Conservation (phyloP, 2,329 filamentous ascomycete genomes). For the Metarhizium guizhouense region DNA sequence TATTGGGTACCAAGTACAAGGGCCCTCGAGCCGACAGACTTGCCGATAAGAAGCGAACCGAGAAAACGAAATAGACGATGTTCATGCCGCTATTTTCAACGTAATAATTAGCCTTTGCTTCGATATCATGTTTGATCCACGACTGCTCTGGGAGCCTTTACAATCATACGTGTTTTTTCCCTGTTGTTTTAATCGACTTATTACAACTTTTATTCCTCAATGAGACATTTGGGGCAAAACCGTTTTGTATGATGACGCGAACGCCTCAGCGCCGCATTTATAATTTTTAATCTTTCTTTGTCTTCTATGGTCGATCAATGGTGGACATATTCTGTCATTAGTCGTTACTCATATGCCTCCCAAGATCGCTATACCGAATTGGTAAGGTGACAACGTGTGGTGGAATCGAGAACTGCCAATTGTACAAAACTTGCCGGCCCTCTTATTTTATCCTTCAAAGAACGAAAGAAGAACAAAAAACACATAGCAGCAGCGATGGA, state of each 20-base stretch:
- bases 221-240: background rate
- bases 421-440: background rate
- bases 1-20: constrained; percentile 75
- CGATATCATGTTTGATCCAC: background rate
- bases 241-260: background rate
- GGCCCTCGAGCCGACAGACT: constrained; percentile 43
- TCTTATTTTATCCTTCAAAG: no score
- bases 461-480: background rate
- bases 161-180: background rate
- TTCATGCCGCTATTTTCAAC: background rate
- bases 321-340: background rate
- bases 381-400: background rate
- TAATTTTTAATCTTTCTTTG: background rate
- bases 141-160: background rate
- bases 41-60: constrained; percentile 26
- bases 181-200: background rate
- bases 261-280: background rate
- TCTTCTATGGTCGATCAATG: background rate
- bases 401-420: background rate
- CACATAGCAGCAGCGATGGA: background rate
- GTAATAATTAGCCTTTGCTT: background rate
- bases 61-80: constrained; percentile 14
- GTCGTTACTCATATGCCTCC: background rate
- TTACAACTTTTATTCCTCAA: background rate
- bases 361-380: background rate